phyloP scores from a whole-genome alignment of 768 basidiomycete genomes.

The Thelephora aurantiotincta region DNA sequence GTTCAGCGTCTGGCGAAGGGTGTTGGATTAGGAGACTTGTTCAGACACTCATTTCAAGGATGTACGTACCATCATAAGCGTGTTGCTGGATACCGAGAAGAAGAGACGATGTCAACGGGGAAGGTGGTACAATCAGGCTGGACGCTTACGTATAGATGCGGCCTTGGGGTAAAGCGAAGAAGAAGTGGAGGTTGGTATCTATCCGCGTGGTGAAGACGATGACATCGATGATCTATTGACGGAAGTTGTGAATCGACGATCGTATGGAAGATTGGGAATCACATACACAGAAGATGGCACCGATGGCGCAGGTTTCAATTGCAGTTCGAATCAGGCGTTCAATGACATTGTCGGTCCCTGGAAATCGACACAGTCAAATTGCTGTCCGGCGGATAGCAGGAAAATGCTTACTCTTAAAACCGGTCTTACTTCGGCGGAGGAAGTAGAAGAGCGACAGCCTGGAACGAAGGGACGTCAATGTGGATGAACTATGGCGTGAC shows the following conservation, averaged over 20 bases:
- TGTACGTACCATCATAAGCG: not conserved
- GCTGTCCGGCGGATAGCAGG: not conserved
- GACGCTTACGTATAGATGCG: not conserved
- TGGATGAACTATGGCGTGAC: not conserved
- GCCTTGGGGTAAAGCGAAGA: slow-evolving; percentile 14
- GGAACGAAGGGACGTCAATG: not conserved
- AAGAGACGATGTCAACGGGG: not conserved
- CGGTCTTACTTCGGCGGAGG: not conserved
- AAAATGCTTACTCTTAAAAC: not conserved
- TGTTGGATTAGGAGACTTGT: not conserved
- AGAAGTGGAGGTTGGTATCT: slow-evolving; percentile 17
- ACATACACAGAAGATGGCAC: slow-evolving; percentile 19
- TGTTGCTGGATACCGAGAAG: not conserved
- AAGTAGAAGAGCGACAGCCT: not conserved
- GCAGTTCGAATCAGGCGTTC: slow-evolving; percentile 15
- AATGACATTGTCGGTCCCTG: slow-evolving; percentile 17
- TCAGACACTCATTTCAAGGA: not conserved
- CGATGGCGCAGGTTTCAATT: slow-evolving; percentile 18
- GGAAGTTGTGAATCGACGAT: not conserved
- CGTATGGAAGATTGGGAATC: not conserved
- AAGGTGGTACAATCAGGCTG: not conserved
- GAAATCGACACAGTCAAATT: not conserved
- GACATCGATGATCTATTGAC: not conserved
- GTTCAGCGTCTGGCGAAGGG: not conserved
- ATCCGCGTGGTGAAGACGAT: not conserved